These are phyloP conservation scores for Ceriops decandra DNA, from an alignment of 345 rosid genomes.

Conservation along the genomic window DNA sequence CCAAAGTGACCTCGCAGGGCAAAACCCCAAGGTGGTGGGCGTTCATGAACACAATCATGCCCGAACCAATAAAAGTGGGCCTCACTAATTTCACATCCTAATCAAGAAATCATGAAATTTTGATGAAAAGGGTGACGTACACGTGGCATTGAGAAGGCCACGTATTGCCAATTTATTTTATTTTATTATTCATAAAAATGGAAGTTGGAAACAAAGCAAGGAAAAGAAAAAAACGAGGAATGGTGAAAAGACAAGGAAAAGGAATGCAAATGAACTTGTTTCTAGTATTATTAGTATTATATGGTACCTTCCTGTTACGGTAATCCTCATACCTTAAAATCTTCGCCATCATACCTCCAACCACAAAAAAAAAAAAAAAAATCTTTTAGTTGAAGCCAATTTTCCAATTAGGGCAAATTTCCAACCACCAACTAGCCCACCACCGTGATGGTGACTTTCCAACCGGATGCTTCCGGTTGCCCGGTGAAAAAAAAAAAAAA, in stretches of 20 bases:
- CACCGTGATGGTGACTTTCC: constrained; percentile 12
- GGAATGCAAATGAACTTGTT: not conserved
- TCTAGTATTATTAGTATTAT: not conserved
- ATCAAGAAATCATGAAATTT: not conserved
- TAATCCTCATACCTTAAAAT: constrained; percentile 31
- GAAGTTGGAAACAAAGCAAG: not conserved
- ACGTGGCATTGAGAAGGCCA: not conserved
- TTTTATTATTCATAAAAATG: too few relatives aligned
- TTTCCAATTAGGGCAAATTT: constrained; percentile 29
- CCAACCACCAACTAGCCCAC: not conserved
- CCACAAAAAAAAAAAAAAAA: too few relatives aligned
- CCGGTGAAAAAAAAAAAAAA: too few relatives aligned
- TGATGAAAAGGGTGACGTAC: not conserved
- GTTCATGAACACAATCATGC: not conserved
- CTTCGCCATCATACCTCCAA: not conserved
- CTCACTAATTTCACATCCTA: not conserved
- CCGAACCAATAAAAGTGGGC: not conserved
- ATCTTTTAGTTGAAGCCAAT: not conserved
- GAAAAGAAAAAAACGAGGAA: not conserved
- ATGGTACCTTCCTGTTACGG: constrained; percentile 30
- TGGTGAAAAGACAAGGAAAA: too few relatives aligned
- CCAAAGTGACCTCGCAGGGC: too few relatives aligned
- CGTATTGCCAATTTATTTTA: too few relatives aligned
- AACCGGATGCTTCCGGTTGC: constrained; percentile 30
- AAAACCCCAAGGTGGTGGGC: too few relatives aligned